phyloP scores from a whole-genome alignment of 768 basidiomycete species.

The Pholiota microspora region DNA sequence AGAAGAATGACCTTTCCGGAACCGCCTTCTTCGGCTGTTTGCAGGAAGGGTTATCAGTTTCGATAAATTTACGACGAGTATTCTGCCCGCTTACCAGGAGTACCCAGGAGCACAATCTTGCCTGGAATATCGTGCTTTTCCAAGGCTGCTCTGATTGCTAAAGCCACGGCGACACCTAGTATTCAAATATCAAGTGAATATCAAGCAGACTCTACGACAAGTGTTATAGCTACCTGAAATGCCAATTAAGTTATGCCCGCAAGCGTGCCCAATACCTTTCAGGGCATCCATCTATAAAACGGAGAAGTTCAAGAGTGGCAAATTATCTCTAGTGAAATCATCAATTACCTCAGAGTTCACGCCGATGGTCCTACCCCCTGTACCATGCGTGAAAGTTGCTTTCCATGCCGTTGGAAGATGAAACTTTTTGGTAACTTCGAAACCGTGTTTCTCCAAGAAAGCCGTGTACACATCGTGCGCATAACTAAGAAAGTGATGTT shows the following conservation, averaged over 20 bases:
- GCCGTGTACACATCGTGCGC: slow-evolving; percentile 69
- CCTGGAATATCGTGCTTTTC: slow-evolving; percentile 62
- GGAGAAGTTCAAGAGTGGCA: not conserved
- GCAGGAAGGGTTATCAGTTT: not conserved
- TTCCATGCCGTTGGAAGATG: slow-evolving; percentile 74
- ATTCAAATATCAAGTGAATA: not conserved
- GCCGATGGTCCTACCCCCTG: slow-evolving; percentile 69
- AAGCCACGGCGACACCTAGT: slow-evolving; percentile 67
- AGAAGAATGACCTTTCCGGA: slow-evolving; percentile 71
- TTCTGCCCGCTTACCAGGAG: slow-evolving; percentile 57
- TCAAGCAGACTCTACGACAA: not conserved
- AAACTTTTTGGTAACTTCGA: slow-evolving; percentile 58
- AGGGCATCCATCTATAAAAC: slow-evolving; percentile 58
- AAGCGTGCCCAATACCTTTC: slow-evolving; percentile 64
- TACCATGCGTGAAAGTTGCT: slow-evolving; percentile 62
- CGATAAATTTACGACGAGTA: not conserved
- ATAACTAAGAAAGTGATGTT: no score
- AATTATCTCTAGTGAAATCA: not conserved
- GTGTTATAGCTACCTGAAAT: slow-evolving; percentile 39
- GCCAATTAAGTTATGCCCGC: slow-evolving; percentile 83
- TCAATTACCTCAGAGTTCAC: slow-evolving; percentile 69
- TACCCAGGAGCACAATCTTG: slow-evolving; percentile 71
- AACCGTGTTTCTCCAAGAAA: slow-evolving; percentile 68
- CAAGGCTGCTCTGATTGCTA: slow-evolving; percentile 64
- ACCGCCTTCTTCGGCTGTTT: slow-evolving; percentile 74